Base-by-base conservation (phyloP, 2,329 filamentous ascomycete genomes). In the Grosmannia clavigera region DNA sequence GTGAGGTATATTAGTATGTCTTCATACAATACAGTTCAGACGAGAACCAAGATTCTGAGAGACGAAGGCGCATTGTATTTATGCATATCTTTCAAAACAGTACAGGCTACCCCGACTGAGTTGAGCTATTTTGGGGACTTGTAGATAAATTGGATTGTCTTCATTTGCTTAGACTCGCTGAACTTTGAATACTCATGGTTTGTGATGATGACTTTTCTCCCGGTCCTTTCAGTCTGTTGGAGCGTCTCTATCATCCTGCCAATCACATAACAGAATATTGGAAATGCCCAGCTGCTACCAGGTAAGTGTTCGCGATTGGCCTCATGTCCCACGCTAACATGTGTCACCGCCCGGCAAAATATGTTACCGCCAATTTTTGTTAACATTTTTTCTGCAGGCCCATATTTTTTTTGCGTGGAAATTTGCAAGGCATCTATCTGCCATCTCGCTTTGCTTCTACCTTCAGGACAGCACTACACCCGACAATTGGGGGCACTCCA, bases 401-500 rank as follows among this genome's bases (percentile, higher is more conserved):
- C 53, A 40, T 55, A 22, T 11, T 55, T 35, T 55, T 38, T 40
- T n/a, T 38, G 29, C 38, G 19, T 56, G n/a, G 33, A 40, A 43
- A 43, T 29, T 56, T 56, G 33, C 35, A 43, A 35, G 35, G 31
- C 31, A 22, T n/a, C 33, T 46, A 22, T n/a, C 33, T 46, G 43
- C 53, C 27, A 25, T 43, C 31, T 40, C 9, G 38, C 54, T 3
- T 16, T 43, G 10, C 43, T 46, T 46, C 16, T 7, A 9, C 43
- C 27, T 3, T 25, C 35, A 27, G 5, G n/a, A 35, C 19, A 19
- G 33, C 55, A 56, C 35, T 31, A 33, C 33, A 10, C 16, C 27
- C 27, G 29, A n/a, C 53, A 51, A 62, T 25, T 60, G 69, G 43
- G 16, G 16, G 19, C n/a, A 19, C 38, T 16, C 40, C 68, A 75